Percentiles rank a stretch among this genome's conserved stretches.
phyloP scores from a whole-genome alignment of 306 rosid species.

The Alnus rubra region DNA sequence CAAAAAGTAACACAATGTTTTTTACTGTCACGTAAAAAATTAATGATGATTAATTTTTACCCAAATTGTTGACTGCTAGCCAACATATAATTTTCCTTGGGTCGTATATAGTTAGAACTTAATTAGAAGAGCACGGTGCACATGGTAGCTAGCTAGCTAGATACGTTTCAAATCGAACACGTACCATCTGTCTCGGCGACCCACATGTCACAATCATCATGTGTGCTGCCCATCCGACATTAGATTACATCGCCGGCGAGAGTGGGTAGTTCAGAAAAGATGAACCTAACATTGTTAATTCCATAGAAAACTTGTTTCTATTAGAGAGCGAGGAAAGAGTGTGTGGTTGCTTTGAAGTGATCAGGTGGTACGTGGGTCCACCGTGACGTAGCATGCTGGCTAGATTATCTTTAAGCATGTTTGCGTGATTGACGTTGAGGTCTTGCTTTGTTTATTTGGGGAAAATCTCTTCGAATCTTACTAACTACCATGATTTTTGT shows the following conservation, averaged over 20 bases:
- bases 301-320: background rate
- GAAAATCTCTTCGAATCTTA: slow-evolving; percentile 52
- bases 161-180: background rate
- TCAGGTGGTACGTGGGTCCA: slow-evolving; percentile 33
- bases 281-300: slow-evolving; percentile 5
- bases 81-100: background rate
- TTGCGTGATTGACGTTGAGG: slow-evolving; percentile 54
- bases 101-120: background rate
- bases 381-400: slow-evolving; percentile 28
- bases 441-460: slow-evolving; percentile 28
- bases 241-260: background rate
- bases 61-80: background rate
- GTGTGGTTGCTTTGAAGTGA: slow-evolving; percentile 16
- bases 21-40: too few relatives aligned
- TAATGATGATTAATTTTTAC: too few relatives aligned
- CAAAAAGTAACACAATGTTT: too few relatives aligned
- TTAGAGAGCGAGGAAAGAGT: background rate
- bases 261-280: slow-evolving; percentile 5
- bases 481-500: slow-evolving; percentile 39
- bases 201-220: background rate
- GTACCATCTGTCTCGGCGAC: background rate
- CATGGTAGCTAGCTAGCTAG: background rate
- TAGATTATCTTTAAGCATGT: slow-evolving; percentile 35
- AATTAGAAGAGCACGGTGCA: background rate
- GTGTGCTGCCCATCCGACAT: slow-evolving; percentile 2